phyloP scores from a whole-genome alignment of 371 early-diverging fungal species.

The Funneliformis caledonium region DNA sequence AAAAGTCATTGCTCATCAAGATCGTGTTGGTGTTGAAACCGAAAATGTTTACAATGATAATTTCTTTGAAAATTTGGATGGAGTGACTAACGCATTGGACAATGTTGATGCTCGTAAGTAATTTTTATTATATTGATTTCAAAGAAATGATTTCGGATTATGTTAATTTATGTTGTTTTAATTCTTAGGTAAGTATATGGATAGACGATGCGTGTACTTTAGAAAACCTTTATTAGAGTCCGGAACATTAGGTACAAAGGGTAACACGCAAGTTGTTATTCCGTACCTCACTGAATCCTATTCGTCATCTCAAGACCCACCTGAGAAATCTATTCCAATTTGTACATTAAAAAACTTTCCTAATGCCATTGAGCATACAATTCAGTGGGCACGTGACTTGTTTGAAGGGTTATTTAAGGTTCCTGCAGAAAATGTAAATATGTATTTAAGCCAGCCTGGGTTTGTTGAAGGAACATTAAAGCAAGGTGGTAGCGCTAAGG shows the following conservation, averaged over 20 bases:
- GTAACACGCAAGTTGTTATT: conserved; percentile 98
- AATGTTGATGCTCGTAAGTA: conserved; percentile 97
- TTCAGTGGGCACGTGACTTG: conserved; percentile 99
- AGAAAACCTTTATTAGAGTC: conserved; percentile 97
- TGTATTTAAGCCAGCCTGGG: conserved; percentile 83
- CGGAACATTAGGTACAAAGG: conserved; percentile 99
- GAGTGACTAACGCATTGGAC: conserved; percentile 99
- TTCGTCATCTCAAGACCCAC: conserved; percentile 98
- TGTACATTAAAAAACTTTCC: conserved; percentile 99
- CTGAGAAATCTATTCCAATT: conserved; percentile 98
- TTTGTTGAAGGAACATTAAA: conserved; percentile 80
- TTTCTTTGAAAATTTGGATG: conserved; percentile 89
- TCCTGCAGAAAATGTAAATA: conserved; percentile 92
- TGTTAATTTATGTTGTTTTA: not conserved
- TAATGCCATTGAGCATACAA: conserved; percentile 99
- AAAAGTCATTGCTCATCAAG: conserved; percentile 87
- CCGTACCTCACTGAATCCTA: conserved; percentile 98
- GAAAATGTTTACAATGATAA: conserved; percentile 95
- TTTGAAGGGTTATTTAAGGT: conserved; percentile 96
- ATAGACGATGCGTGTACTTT: conserved; percentile 96
- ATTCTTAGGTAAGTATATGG: conserved; percentile 80
- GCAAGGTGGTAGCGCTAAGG: conserved; percentile 81
- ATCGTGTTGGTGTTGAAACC: conserved; percentile 97
- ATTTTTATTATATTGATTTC: not conserved
- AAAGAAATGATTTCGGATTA: not conserved